These are phyloP conservation scores for Apiospora hydei DNA, from an alignment of 2,329 filamentous ascomycete genomes.

Conservation along the genomic window DNA sequence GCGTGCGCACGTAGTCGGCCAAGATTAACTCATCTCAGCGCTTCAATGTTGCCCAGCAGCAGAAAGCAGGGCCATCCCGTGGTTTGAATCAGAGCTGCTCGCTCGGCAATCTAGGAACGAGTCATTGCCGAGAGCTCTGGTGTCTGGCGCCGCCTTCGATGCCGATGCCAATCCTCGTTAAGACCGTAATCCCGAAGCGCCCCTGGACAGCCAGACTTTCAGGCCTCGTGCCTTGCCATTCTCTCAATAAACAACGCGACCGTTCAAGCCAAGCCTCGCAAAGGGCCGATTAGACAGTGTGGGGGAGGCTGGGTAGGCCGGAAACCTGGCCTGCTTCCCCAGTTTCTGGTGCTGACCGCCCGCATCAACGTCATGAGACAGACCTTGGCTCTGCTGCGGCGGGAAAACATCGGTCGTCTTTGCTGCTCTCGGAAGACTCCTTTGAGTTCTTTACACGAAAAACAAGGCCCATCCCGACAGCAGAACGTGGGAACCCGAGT, in stretches of 20 bases:
- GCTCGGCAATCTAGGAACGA: slow-evolving; percentile 7
- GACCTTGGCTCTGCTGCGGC: neutral
- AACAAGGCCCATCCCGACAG: neutral
- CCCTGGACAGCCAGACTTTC: neutral
- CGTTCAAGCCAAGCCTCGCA: neutral
- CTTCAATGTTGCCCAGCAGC: neutral
- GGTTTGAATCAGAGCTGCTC: slow-evolving; percentile 1
- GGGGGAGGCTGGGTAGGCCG: slow-evolving; percentile 3
- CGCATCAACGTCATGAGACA: slow-evolving; percentile 16
- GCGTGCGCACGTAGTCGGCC: neutral
- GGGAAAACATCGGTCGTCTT: slow-evolving; percentile 7
- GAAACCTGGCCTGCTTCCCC: slow-evolving; percentile 14
- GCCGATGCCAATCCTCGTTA: slow-evolving; percentile 1
- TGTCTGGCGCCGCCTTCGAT: neutral
- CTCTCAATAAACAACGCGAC: neutral
- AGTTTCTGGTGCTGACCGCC: slow-evolving; percentile 15
- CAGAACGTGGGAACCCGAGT: slow-evolving; percentile 13
- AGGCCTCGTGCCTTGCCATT: neutral
- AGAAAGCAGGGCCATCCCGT: neutral
- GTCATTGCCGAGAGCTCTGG: slow-evolving; percentile 1
- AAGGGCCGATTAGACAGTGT: slow-evolving; percentile 20
- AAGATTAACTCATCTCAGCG: slow-evolving; percentile 1
- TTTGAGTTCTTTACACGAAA: neutral
- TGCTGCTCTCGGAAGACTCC: neutral
- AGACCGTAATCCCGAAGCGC: neutral